Conservation (phyloP, 129 eudicot genomes). For the Ambrosia artemisiifolia region DNA sequence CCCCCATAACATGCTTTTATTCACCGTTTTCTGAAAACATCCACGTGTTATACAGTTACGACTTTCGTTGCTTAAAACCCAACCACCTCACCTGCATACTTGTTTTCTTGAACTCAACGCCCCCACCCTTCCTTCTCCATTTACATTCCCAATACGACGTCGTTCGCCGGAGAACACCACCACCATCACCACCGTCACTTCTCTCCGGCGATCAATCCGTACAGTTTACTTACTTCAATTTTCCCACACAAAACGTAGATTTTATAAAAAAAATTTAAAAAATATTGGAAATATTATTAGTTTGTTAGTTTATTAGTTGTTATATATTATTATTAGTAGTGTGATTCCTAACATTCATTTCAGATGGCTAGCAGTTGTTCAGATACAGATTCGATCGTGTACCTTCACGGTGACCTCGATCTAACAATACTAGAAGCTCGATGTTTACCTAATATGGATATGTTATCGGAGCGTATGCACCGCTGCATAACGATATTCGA, state of each 20-base stretch:
- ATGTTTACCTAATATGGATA: slow-evolving; percentile 70
- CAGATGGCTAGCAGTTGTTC: slow-evolving; percentile 5
- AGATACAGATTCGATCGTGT: slow-evolving; percentile 32
- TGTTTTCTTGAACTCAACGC: slow-evolving; percentile 22
- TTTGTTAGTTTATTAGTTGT: no score
- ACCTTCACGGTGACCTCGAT: slow-evolving; percentile 84
- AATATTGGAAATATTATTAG: no score
- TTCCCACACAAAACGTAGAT: background rate
- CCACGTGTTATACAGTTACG: slow-evolving; percentile 39
- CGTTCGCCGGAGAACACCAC: slow-evolving; percentile 43
- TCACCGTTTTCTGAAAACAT: background rate
- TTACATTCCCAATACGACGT: slow-evolving; percentile 8
- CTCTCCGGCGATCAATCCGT: slow-evolving; percentile 29
- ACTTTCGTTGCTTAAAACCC: slow-evolving; percentile 19
- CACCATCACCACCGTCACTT: background rate
- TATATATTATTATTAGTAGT: background rate
- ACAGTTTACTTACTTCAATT: background rate
- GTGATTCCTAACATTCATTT: no score
- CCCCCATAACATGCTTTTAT: slow-evolving; percentile 30
- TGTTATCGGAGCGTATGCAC: slow-evolving; percentile 55
- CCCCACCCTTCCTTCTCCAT: slow-evolving; percentile 1
- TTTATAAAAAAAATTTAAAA: no score
- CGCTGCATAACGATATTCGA: slow-evolving; percentile 46
- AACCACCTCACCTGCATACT: slow-evolving; percentile 25
- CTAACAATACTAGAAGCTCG: slow-evolving; percentile 61